Conservation (phyloP, 768 basidiomycete genomes). For the Boletus subparvulus region DNA sequence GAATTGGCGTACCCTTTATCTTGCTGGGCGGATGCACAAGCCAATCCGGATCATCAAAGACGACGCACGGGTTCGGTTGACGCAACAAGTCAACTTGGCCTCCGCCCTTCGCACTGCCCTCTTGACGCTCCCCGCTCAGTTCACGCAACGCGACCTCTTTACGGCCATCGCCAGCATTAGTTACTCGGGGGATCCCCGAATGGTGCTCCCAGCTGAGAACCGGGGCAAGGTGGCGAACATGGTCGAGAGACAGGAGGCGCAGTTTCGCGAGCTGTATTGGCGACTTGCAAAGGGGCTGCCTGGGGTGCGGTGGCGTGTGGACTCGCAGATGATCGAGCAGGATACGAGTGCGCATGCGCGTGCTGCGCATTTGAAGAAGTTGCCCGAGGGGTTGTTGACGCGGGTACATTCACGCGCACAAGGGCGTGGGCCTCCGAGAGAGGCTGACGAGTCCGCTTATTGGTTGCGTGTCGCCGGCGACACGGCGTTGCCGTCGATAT, state of each 20-base stretch:
- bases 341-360: slow-evolving; percentile 68
- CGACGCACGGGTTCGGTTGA: slow-evolving; percentile 87
- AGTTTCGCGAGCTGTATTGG: slow-evolving; percentile 88
- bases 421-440: slow-evolving; percentile 38
- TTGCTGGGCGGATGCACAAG: slow-evolving; percentile 97
- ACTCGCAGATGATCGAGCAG: slow-evolving; percentile 62
- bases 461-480: slow-evolving; percentile 74
- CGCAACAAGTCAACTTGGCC: slow-evolving; percentile 90
- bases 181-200: slow-evolving; percentile 89
- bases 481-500: slow-evolving; percentile 47
- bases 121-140: slow-evolving; percentile 78
- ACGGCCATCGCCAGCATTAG: slow-evolving; percentile 82
- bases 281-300: slow-evolving; percentile 74
- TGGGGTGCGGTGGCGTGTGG: slow-evolving; percentile 69
- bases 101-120: slow-evolving; percentile 90
- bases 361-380: slow-evolving; percentile 71
- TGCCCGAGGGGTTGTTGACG: slow-evolving; percentile 66
- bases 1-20: slow-evolving; percentile 91
- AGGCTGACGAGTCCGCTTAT: slow-evolving; percentile 71
- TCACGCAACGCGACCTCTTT: slow-evolving; percentile 81
- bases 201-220: slow-evolving; percentile 94
- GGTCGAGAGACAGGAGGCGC: slow-evolving; percentile 73
- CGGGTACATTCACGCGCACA: slow-evolving; percentile 45
- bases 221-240: slow-evolving; percentile 93
- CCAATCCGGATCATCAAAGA: slow-evolving; percentile 91